A percentile compares a stretch with the other conserved stretches of the same genome.
Evolutionary conservation across 257 asterid genomes (phyloP).

Genomic region (Echites panduratus): DNA sequence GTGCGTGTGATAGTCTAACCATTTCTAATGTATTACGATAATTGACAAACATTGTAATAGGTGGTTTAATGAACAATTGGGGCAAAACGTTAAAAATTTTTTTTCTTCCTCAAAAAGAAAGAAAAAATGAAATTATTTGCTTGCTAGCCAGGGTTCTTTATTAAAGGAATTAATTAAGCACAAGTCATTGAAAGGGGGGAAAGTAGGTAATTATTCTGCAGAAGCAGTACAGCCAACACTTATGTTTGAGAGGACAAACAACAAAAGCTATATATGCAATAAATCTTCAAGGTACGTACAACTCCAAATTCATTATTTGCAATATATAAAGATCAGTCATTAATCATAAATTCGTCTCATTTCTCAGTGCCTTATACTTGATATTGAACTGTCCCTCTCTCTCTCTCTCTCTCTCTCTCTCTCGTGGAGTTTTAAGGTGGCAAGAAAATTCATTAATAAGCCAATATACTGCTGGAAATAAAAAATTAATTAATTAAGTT

Average conservation of each 20-base stretch:
- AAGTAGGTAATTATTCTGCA: background rate
- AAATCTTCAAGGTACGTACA: slow-evolving; percentile 17
- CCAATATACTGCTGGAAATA: too few species aligned
- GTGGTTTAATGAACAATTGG: too few species aligned
- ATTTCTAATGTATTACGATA: too few species aligned
- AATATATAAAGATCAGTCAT: background rate
- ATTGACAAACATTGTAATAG: too few species aligned
- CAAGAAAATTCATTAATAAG: too few species aligned
- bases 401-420: too few species aligned
- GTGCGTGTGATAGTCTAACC: too few species aligned
- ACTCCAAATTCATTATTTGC: slow-evolving; percentile 5
- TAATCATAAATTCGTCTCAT: background rate
- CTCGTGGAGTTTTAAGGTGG: too few species aligned
- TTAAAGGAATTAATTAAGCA: background rate
- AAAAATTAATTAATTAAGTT: too few species aligned
- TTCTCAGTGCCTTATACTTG: background rate
- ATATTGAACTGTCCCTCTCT: background rate
- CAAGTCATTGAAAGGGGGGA: background rate
- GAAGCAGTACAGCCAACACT: background rate
- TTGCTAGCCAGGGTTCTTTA: background rate
- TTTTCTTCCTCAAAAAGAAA: too few species aligned
- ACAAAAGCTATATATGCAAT: slow-evolving; percentile 24
- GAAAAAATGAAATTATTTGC: too few species aligned
- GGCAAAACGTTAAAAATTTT: too few species aligned
- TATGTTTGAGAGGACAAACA: slow-evolving; percentile 22